Evolutionary conservation across 2,329 filamentous ascomycete genomes (phyloP), one percentile per base, ranked within the genome.

Genomic region (Fusarium nematophilum): DNA sequence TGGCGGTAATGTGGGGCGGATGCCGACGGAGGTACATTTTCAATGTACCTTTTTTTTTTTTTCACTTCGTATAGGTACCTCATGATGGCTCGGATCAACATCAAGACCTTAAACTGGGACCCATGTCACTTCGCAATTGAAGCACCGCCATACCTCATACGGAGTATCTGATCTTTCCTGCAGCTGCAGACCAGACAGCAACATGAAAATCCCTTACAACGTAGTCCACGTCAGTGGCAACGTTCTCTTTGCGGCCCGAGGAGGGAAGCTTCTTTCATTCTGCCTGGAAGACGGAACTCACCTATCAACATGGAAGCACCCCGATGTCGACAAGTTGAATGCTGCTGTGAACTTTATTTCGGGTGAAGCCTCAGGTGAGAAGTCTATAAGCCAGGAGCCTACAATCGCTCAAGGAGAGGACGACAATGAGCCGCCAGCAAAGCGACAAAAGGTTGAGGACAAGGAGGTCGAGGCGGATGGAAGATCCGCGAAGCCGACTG

Each of bases 221-320:
- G 84, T 86, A 65, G 75, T 92, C 39, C 79, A 81, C 62, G 81
- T 75, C 29, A 76, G 78, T 56, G 83, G 83, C 38, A 73, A 82
- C 64, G 75, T 90, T 15, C 74, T 97, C 14, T 82, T 96, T 65
- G 90, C 90, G 30, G 90, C 91, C 21, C 87, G 88, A 57, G 92
- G 91, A 11, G 84, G 88, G 40, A 85, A 83, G 66, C 85, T 97
- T 48, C 84, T 91, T 69, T 85, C 86, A 3, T 89, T 92, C 72
- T 81, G 81, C 68, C 76, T 88, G 6, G 69, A 77, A n/a, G 80
- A 85, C 57, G 85, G 87, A 26, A 75, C 78, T 40, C 78, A 86
- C 45, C 73, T 91, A 14, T 86, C 84, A 36, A 79, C 81, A 69
- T 93, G 90, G 90, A 79, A 78, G 51, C 79, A 83, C 57, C 79